These are phyloP conservation scores for Fraxinus pennsylvanica DNA, from an alignment of 257 asterid genomes.

Conservation along the genomic window DNA sequence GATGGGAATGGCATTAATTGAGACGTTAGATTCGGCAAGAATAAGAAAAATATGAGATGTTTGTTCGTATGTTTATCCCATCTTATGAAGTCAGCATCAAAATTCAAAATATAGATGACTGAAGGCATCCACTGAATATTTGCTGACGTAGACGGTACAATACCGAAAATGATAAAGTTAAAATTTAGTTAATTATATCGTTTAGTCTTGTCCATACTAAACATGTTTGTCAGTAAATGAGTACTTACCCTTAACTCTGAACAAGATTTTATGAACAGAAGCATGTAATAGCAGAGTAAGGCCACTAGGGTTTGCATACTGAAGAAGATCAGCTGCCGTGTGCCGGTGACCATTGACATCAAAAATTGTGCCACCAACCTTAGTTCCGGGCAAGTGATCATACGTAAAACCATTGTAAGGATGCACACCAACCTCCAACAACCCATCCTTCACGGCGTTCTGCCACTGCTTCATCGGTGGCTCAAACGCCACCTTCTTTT, in stretches of 20 bases:
- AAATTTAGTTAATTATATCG: no score
- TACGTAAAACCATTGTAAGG: conserved; percentile 76
- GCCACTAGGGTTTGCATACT: conserved; percentile 57
- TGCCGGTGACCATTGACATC: conserved; percentile 56
- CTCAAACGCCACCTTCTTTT: conserved; percentile 59
- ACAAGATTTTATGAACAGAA: conserved; percentile 59
- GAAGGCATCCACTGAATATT: background rate
- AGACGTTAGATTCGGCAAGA: background rate
- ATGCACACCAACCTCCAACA: conserved; percentile 55
- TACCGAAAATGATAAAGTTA: no score
- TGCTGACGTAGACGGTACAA: background rate
- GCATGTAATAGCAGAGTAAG: conserved; percentile 63
- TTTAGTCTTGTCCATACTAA: background rate
- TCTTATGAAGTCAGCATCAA: background rate
- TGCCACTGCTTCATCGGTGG: conserved; percentile 72
- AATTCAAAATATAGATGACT: background rate
- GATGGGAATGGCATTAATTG: no score
- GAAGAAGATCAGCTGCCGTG: conserved; percentile 81
- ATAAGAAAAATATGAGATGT: no score
- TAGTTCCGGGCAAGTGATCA: conserved; percentile 69
- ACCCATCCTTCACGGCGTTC: conserved; percentile 64
- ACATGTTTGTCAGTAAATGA: no score
- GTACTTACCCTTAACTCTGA: conserved; percentile 48
- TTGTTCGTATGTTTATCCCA: background rate
- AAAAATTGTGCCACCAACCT: conserved; percentile 73